A percentile compares a stretch with the other conserved stretches of the same genome.
Conservation (phyloP, 2,329 filamentous ascomycete species). For the Plenodomus tracheiphilus region DNA sequence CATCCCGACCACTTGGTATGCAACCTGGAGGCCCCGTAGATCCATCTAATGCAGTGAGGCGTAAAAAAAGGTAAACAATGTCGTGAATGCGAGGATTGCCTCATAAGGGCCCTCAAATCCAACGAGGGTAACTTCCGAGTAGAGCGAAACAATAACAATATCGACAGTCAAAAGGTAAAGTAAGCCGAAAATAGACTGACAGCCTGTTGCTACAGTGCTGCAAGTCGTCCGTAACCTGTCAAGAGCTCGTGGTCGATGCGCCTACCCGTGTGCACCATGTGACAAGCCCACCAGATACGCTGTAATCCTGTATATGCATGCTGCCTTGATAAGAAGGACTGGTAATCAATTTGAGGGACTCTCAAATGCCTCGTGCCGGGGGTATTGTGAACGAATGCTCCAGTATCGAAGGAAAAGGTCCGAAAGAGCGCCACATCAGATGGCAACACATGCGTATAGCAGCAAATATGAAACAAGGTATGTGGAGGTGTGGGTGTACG, state of each 20-base stretch:
- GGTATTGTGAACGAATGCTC: constrained; percentile 40
- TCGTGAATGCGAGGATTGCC: neutral
- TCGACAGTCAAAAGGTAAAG: constrained; percentile 5
- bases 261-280: constrained; percentile 17
- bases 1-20: neutral
- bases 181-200: constrained; percentile 1
- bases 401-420: constrained; percentile 18
- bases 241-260: constrained; percentile 16
- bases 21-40: neutral
- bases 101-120: neutral
- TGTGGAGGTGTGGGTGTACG: constrained; percentile 13
- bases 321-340: constrained; percentile 17
- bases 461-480: constrained; percentile 9
- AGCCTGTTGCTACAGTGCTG: constrained; percentile 17
- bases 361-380: constrained; percentile 35
- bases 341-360: constrained; percentile 10
- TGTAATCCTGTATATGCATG: constrained; percentile 16
- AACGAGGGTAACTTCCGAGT: neutral
- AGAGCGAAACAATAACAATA: constrained; percentile 9
- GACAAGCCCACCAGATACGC: constrained; percentile 11
- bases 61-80: neutral
- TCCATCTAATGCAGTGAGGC: neutral
- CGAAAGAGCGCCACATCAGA: constrained; percentile 12
- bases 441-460: constrained; percentile 13
- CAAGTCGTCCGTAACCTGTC: constrained; percentile 14